A percentile compares a stretch with the other conserved stretches of the same genome.
phyloP scores from a whole-genome alignment of 805 yeast genomes.

The Schwanniomyces polymorphus region DNA sequence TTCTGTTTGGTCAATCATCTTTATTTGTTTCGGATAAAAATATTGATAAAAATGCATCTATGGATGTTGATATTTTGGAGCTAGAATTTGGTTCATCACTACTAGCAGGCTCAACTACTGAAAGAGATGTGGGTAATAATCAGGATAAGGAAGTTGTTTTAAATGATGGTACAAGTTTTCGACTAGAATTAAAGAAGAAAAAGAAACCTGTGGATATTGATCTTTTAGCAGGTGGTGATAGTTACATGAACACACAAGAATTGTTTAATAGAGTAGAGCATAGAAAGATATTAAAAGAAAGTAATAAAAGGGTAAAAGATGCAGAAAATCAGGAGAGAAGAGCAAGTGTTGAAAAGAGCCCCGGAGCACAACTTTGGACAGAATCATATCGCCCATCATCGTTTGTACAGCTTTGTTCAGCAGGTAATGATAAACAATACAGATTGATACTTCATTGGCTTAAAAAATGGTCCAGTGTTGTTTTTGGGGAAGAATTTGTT shows the following conservation, averaged over 20 bases:
- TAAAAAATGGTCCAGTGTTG: slow-evolving; percentile 34
- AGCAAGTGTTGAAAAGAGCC: not conserved
- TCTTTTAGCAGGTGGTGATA: not conserved
- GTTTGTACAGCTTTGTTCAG: slow-evolving; percentile 39
- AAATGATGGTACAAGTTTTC: slow-evolving; percentile 5
- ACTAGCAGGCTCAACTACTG: not conserved
- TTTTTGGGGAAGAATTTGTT: slow-evolving; percentile 23
- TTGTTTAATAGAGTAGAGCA: slow-evolving; percentile 19
- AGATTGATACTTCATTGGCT: slow-evolving; percentile 41
- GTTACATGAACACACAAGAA: slow-evolving; percentile 7
- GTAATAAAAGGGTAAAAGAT: slow-evolving; percentile 7
- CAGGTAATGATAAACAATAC: slow-evolving; percentile 45
- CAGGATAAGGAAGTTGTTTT: not conserved
- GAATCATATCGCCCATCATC: slow-evolving; percentile 39
- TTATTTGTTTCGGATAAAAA: not conserved
- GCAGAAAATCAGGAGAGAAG: not conserved
- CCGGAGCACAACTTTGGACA: slow-evolving; percentile 27
- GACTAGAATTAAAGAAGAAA: slow-evolving; percentile 6
- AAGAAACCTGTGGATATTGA: slow-evolving; percentile 1
- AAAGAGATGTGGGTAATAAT: not conserved
- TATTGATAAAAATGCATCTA: not conserved
- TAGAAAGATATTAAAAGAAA: slow-evolving; percentile 14
- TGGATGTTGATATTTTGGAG: not conserved
- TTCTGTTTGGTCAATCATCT: slow-evolving; percentile 1
- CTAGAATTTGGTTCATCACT: not conserved